phyloP scores from a whole-genome alignment of 202 grass and related monocot species.

The Bolboschoenoplectus hybrid region DNA sequence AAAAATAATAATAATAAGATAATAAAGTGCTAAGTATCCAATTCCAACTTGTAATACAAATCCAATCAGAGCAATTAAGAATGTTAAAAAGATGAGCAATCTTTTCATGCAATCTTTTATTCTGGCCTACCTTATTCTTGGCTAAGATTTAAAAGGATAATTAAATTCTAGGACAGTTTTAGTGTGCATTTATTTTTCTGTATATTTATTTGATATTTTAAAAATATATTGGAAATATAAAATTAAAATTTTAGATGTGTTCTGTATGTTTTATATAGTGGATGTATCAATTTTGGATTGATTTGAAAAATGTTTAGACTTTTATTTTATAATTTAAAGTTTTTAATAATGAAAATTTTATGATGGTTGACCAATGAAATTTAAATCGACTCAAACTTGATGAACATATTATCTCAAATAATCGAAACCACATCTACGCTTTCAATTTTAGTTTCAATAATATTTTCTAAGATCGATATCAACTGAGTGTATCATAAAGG shows the following conservation, averaged over 20 bases:
- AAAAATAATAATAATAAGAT: neutral
- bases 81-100: neutral
- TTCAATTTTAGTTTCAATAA: neutral
- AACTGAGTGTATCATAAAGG: too few species aligned
- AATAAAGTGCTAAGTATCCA: neutral
- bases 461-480: neutral
- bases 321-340: too few species aligned
- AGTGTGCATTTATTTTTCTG: neutral
- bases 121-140: neutral
- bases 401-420: neutral
- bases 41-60: conserved; percentile 5
- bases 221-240: too few species aligned
- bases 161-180: neutral
- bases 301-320: too few species aligned
- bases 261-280: too few species aligned
- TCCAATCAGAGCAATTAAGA: neutral
- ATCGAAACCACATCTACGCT: neutral
- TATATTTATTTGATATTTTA: too few species aligned
- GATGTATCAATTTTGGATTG: too few species aligned
- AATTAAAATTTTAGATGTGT: too few species aligned
- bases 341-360: neutral
- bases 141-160: neutral
- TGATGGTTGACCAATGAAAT: neutral
- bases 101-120: neutral
- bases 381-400: neutral